Conservation (phyloP, 495 filamentous ascomycete species). For the Penicillium parvum region DNA sequence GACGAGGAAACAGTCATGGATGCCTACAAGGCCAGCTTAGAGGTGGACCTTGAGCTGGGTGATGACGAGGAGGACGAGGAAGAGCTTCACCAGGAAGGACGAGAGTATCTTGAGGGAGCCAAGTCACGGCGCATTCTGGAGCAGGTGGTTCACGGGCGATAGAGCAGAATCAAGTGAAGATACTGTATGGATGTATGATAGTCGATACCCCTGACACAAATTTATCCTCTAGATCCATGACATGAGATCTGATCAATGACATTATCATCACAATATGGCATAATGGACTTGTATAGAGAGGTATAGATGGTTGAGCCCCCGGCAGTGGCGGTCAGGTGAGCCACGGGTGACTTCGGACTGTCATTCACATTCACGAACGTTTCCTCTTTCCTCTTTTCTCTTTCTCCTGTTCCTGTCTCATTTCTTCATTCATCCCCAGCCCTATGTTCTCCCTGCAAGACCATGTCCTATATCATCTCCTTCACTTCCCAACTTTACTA, state of each 20-base stretch:
- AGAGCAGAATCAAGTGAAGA: not conserved
- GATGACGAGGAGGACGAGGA: conserved; percentile 41
- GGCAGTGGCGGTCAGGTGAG: conserved; percentile 11
- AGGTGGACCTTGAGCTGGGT: conserved; percentile 60
- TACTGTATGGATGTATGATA: conserved; percentile 14
- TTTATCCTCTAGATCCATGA: no score
- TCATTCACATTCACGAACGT: not conserved
- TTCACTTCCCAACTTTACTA: conserved; percentile 13
- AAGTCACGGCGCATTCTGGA: conserved; percentile 62
- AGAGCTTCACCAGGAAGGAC: conserved; percentile 37
- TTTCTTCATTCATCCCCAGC: conserved; percentile 6
- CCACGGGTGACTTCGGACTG: conserved; percentile 2
- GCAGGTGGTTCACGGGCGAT: conserved; percentile 30
- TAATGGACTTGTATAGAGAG: no score
- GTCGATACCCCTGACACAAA: conserved; percentile 10
- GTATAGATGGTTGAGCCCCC: no score
- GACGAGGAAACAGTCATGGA: conserved; percentile 87
- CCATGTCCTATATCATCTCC: conserved; percentile 28
- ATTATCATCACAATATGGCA: no score
- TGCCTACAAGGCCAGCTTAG: conserved; percentile 74
- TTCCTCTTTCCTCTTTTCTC: conserved; percentile 2
- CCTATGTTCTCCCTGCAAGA: conserved; percentile 16
- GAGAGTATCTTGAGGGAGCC: conserved; percentile 68
- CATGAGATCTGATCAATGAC: no score
- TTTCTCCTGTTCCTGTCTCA: conserved; percentile 7